phyloP scores from a whole-genome alignment of 2,329 filamentous ascomycete genomes.

The Fusarium newnesense region DNA sequence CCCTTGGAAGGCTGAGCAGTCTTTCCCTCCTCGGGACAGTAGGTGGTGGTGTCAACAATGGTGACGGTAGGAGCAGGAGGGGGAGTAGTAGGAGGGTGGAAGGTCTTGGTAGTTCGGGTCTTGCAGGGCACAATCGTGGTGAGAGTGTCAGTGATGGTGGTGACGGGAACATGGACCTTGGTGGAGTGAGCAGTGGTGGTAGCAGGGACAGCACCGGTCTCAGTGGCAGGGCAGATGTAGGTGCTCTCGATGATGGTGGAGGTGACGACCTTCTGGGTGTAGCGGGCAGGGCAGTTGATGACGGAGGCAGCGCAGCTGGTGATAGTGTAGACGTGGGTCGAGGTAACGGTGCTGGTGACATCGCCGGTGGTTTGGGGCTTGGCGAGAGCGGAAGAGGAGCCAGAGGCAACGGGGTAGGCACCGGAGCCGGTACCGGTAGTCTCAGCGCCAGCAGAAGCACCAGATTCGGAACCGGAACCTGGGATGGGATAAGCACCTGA shows the following conservation, averaged over 20 bases:
- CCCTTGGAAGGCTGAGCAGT: constrained; percentile 1
- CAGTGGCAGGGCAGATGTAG: constrained; percentile 39
- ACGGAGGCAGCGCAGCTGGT: constrained; percentile 52
- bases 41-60: constrained; percentile 36
- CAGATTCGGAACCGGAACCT: not conserved
- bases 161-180: constrained; percentile 23
- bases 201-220: constrained; percentile 23
- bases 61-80: constrained; percentile 36
- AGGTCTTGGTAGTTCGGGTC: constrained; percentile 39
- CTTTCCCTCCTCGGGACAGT: constrained; percentile 22
- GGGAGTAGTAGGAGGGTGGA: constrained; percentile 36
- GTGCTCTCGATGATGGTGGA: constrained; percentile 35
- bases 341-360: constrained; percentile 38
- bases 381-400: not conserved
- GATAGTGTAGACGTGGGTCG: constrained; percentile 45
- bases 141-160: constrained; percentile 41
- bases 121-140: constrained; percentile 42
- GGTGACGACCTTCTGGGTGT: constrained; percentile 48
- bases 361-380: constrained; percentile 16
- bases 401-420: not conserved
- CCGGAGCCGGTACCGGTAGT: not conserved
- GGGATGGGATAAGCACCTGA: not conserved
- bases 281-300: constrained; percentile 53
- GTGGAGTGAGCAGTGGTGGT: constrained; percentile 15
- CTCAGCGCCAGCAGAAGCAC: not conserved